Conservation (phyloP, 768 basidiomycete genomes). For the Epithele typhae region DNA sequence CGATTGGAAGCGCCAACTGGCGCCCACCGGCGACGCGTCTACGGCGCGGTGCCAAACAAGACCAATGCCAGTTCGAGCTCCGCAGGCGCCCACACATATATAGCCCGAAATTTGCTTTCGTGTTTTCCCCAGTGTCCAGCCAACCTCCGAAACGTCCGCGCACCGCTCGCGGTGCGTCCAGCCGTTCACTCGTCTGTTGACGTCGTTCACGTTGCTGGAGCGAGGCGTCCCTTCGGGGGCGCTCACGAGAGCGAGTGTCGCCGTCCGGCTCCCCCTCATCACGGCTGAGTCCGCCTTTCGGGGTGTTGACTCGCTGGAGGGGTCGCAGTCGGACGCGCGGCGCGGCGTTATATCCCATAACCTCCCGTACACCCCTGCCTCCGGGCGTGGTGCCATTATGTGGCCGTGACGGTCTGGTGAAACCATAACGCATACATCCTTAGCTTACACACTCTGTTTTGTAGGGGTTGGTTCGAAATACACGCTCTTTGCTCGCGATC, state of each 20-base stretch:
- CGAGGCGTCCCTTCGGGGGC: constrained; percentile 49
- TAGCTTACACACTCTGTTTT: too few relatives aligned
- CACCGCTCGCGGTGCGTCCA: constrained; percentile 29
- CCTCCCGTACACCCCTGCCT: constrained; percentile 56
- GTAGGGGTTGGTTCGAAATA: too few relatives aligned
- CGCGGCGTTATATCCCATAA: constrained; percentile 80
- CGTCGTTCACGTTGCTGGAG: constrained; percentile 79
- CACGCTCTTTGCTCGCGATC: too few relatives aligned
- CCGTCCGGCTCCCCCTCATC: constrained; percentile 33
- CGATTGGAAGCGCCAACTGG: background rate
- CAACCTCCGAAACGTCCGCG: constrained; percentile 66
- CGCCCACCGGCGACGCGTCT: constrained; percentile 24
- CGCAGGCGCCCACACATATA: constrained; percentile 21
- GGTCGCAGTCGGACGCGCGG: constrained; percentile 40
- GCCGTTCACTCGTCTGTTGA: constrained; percentile 49
- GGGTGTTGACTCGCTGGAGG: constrained; percentile 52
- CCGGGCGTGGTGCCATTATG: constrained; percentile 56
- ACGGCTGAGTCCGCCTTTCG: constrained; percentile 42
- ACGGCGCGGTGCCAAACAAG: constrained; percentile 18
- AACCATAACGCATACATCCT: constrained; percentile 82
- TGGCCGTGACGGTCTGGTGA: constrained; percentile 78
- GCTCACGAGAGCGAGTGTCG: constrained; percentile 48
- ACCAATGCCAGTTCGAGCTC: constrained; percentile 13
- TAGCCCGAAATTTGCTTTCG: constrained; percentile 21
- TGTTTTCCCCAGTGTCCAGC: constrained; percentile 53